These are phyloP conservation scores for Crassisporium funariophilum DNA, from an alignment of 768 basidiomycete genomes.

Conservation along the genomic window DNA sequence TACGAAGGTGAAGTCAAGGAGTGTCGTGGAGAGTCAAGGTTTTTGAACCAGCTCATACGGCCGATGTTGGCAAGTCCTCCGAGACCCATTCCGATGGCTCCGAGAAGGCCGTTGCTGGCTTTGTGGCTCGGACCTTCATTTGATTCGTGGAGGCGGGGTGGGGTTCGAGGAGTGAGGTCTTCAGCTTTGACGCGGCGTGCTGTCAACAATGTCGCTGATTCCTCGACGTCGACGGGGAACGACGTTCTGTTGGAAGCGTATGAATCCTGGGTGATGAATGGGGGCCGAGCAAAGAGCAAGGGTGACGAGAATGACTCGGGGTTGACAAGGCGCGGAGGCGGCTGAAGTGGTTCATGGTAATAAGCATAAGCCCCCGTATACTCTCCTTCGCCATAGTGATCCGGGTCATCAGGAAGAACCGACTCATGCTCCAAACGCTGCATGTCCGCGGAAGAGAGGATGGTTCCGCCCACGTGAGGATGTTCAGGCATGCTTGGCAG, in stretches of 20 bases:
- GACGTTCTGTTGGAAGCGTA: slow-evolving; percentile 36
- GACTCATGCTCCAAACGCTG: slow-evolving; percentile 37
- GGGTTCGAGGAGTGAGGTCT: slow-evolving; percentile 34
- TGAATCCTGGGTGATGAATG: slow-evolving; percentile 16
- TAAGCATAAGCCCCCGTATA: slow-evolving; percentile 34
- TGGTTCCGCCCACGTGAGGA: slow-evolving; percentile 31
- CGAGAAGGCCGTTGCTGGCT: slow-evolving; percentile 27
- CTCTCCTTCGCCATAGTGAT: slow-evolving; percentile 22
- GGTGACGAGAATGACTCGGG: slow-evolving; percentile 27
- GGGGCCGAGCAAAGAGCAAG: slow-evolving; percentile 18
- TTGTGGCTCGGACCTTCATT: slow-evolving; percentile 20
- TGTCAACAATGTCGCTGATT: slow-evolving; percentile 51
- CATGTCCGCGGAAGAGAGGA: slow-evolving; percentile 40
- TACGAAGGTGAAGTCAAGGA: slow-evolving; percentile 25
- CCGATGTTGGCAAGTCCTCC: slow-evolving; percentile 49
- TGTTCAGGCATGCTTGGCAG: slow-evolving; percentile 34
- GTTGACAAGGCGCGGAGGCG: slow-evolving; percentile 38
- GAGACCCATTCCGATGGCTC: slow-evolving; percentile 43
- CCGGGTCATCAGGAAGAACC: slow-evolving; percentile 30
- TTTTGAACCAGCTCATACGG: slow-evolving; percentile 64
- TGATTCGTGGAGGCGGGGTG: slow-evolving; percentile 15
- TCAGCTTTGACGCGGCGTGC: slow-evolving; percentile 51
- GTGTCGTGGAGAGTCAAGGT: slow-evolving; percentile 22
- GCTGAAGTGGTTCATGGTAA: slow-evolving; percentile 29
- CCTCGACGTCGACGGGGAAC: slow-evolving; percentile 35